These are phyloP conservation scores for Trichoderma gamsii DNA, from an alignment of 495 filamentous ascomycete species.

Conservation along the genomic window DNA sequence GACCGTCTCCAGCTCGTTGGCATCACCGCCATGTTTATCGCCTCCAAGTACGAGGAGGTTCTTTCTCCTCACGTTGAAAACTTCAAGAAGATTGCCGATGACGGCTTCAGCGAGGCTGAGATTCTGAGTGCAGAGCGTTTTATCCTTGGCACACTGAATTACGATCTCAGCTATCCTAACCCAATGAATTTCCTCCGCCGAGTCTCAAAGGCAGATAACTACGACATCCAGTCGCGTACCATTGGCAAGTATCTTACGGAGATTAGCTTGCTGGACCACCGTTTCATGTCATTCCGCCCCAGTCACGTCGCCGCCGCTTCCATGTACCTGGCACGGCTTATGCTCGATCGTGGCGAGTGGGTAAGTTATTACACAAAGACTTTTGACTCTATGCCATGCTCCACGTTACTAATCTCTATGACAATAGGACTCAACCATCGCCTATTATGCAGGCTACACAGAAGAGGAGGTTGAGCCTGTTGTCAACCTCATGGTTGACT, in stretches of 20 bases:
- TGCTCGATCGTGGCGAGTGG: constrained; percentile 85
- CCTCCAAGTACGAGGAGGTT: constrained; percentile 97
- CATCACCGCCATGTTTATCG: constrained; percentile 98
- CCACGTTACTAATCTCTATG: constrained; percentile 22
- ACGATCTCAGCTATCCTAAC: constrained; percentile 97
- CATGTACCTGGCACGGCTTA: constrained; percentile 90
- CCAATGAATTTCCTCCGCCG: constrained; percentile 99
- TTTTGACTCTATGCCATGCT: neutral
- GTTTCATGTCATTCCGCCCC: constrained; percentile 78
- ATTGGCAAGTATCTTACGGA: constrained; percentile 98
- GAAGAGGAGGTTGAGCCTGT: constrained; percentile 91
- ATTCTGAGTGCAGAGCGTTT: constrained; percentile 96
- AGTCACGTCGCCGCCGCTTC: constrained; percentile 86
- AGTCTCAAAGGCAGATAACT: constrained; percentile 97
- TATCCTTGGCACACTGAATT: constrained; percentile 81
- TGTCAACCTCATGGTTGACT: constrained; percentile 90
- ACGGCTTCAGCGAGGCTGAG: constrained; percentile 91
- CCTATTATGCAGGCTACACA: constrained; percentile 87
- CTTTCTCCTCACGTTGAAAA: constrained; percentile 93
- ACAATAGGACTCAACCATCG: constrained; percentile 71
- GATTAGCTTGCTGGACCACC: constrained; percentile 89
- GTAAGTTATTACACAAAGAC: constrained; percentile 44
- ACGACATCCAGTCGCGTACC: constrained; percentile 94
- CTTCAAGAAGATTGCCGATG: constrained; percentile 93
- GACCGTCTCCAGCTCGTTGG: constrained; percentile 94